phyloP scores from a whole-genome alignment of 2,329 filamentous ascomycete species.

The Stagonosporopsis vannaccii region DNA sequence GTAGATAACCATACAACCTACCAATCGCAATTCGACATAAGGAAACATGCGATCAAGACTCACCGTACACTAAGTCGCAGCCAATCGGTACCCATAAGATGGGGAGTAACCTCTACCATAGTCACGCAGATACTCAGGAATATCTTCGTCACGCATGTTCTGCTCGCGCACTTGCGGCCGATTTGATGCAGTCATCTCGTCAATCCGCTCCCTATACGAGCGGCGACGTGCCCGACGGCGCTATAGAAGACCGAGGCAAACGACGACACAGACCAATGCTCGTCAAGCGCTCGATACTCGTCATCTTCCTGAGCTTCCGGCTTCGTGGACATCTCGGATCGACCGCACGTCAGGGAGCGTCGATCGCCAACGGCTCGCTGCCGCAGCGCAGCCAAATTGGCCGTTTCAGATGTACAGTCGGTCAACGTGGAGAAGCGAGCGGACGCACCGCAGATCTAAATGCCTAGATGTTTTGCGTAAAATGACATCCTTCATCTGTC shows the following conservation, averaged over 20 bases:
- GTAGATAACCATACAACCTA: neutral
- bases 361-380: constrained; percentile 11
- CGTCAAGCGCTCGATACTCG: neutral
- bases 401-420: constrained; percentile 10
- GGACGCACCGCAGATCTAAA: constrained; percentile 10
- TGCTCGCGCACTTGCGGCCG: neutral
- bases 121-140: neutral
- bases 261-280: neutral
- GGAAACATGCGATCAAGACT: neutral
- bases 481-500: neutral
- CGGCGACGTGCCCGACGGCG: neutral
- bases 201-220: neutral
- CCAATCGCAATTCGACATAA: neutral
- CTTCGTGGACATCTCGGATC: neutral
- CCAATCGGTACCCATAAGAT: neutral
- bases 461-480: constrained; percentile 10
- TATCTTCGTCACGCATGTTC: neutral
- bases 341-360: neutral
- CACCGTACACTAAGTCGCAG: neutral
- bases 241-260: neutral
- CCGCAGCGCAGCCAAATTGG: neutral
- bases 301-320: neutral
- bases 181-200: neutral
- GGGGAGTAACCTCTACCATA: neutral
- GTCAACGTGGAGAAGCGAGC: constrained; percentile 14